phyloP scores from a whole-genome alignment of 768 basidiomycete genomes.

The Amanita rubescens region DNA sequence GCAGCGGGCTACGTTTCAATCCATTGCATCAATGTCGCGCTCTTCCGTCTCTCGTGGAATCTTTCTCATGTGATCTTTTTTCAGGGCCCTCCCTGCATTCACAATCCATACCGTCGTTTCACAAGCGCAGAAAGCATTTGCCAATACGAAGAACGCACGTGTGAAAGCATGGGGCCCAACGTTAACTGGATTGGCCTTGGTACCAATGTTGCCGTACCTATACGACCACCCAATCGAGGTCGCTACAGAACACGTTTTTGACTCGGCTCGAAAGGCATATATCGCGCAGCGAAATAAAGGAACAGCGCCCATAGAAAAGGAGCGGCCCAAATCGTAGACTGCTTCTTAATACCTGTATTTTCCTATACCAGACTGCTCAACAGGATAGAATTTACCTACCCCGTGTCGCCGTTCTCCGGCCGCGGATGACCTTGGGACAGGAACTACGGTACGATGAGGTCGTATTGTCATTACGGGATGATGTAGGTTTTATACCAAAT shows the following conservation, averaged over 20 bases:
- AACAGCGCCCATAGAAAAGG: not conserved
- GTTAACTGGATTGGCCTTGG: slow-evolving; percentile 60
- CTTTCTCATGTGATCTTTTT: slow-evolving; percentile 9
- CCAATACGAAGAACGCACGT: slow-evolving; percentile 46
- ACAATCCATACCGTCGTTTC: slow-evolving; percentile 81
- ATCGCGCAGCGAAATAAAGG: slow-evolving; percentile 26
- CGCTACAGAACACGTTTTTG: slow-evolving; percentile 58
- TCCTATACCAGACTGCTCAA: not conserved
- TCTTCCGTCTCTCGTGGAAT: not conserved
- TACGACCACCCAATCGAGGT: slow-evolving; percentile 78
- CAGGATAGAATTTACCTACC: not conserved
- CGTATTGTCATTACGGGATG: not conserved
- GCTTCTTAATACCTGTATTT: too few relatives aligned
- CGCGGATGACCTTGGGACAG: too few relatives aligned
- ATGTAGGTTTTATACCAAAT: not conserved
- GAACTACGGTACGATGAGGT: not conserved
- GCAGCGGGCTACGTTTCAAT: slow-evolving; percentile 71
- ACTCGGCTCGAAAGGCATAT: slow-evolving; percentile 57
- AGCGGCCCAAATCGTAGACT: not conserved
- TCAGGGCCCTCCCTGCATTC: slow-evolving; percentile 74
- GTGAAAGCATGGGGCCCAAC: slow-evolving; percentile 74
- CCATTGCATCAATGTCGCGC: slow-evolving; percentile 3
- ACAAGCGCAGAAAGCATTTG: slow-evolving; percentile 63
- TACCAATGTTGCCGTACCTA: slow-evolving; percentile 67
- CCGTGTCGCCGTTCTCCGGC: too few relatives aligned